These are phyloP conservation scores for Rhizoclosmatium sp. DNA, from an alignment of 192 early-diverging fungal genomes.

Conservation along the genomic window DNA sequence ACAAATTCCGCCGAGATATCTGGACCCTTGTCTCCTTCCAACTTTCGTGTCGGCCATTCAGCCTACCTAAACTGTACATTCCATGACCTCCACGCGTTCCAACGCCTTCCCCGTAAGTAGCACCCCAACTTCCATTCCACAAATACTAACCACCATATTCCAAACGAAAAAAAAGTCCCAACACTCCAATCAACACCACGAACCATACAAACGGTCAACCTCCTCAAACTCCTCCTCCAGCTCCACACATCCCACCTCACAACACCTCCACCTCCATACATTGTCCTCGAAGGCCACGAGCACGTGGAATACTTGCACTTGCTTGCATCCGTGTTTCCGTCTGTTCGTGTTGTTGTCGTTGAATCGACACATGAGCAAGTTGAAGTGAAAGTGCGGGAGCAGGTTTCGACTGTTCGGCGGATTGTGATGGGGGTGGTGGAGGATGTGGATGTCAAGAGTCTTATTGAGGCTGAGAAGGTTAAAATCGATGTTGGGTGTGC, in stretches of 20 bases:
- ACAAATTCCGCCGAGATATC: no score
- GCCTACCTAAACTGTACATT: constrained; percentile 33
- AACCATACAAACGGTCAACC: background rate
- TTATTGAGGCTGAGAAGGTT: background rate
- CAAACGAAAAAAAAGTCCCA: constrained; percentile 19
- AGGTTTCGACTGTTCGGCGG: background rate
- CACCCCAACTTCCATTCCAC: background rate
- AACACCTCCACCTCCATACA: background rate
- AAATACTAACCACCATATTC: background rate
- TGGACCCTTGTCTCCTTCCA: no score
- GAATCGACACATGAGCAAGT: background rate
- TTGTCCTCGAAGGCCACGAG: constrained; percentile 32
- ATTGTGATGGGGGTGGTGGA: no score
- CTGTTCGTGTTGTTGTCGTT: background rate
- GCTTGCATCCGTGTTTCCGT: background rate
- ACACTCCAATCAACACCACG: background rate
- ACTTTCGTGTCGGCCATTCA: no score
- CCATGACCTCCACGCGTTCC: background rate
- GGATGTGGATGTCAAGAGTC: background rate
- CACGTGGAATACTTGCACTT: constrained; percentile 2
- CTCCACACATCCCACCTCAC: background rate
- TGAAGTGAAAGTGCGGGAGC: background rate
- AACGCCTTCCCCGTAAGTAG: constrained; percentile 13
- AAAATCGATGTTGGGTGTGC: background rate
- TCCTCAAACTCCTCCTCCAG: constrained; percentile 18